phyloP scores from a whole-genome alignment of 352 stramenopile genomes.

The Aphanomyces euteiches region DNA sequence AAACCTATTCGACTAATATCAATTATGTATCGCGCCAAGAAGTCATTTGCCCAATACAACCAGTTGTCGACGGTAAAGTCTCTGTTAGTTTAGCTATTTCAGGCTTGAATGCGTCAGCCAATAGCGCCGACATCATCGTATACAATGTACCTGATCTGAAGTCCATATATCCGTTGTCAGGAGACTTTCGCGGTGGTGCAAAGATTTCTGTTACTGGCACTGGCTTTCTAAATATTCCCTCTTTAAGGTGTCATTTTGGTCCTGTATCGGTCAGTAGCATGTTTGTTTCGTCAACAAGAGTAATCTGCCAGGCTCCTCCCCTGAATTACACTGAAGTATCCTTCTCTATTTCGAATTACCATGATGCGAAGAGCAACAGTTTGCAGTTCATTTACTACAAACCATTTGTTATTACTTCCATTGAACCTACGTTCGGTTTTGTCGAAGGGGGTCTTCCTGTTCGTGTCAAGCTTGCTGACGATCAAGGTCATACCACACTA shows the following conservation, averaged over 20 bases:
- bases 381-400: background rate
- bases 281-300: background rate
- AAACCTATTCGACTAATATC: background rate
- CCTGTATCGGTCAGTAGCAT: background rate
- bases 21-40: background rate
- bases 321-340: background rate
- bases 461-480: background rate
- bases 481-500: background rate
- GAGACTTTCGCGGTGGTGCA: background rate
- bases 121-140: no score
- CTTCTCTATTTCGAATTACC: slow-evolving; percentile 2
- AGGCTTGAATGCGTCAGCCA: no score
- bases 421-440: slow-evolving; percentile 9
- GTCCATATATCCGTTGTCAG: background rate
- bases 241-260: slow-evolving; percentile 12
- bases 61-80: no score
- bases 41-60: background rate
- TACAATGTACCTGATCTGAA: background rate
- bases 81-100: no score
- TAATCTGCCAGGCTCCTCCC: background rate
- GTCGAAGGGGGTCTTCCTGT: background rate
- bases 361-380: background rate
- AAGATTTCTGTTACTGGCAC: background rate
- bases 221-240: slow-evolving; percentile 7
- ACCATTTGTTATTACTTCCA: background rate